Base-by-base conservation (phyloP, 2,329 filamentous ascomycete genomes). In the Cladophialophora yegresii region DNA sequence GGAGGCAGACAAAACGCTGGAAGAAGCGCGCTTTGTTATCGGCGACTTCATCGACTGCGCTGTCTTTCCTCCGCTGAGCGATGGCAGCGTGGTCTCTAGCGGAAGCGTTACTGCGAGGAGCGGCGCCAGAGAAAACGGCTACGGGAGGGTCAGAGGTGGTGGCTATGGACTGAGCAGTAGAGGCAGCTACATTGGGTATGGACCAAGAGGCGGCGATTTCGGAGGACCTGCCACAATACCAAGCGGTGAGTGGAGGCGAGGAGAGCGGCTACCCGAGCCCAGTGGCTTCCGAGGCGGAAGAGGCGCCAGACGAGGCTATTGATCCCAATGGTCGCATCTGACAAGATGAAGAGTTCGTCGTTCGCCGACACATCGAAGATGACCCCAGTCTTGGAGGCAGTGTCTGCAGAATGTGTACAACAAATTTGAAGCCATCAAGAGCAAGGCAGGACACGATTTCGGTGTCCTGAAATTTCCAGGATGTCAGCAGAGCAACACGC, bases 21-120 rank as follows among this genome's bases (percentile, higher is more conserved):
- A 82, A 43, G 91, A 96, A 60, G 87, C 85, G 36, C 85, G 89
- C 23, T 96, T 96, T 72, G 89, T 96, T 10, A 89, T 95, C 67
- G 93, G 93, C 0, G 93, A 98, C 76, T 96, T 90, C 73, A 83
- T 98, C 47, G 89, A 89, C 63, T 93, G 91, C 75, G 90, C 91
- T 4, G 87, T 96, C 65, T 80, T 93, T 62, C 88, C 91, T 49
- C 91, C 91, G 0, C 79, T 90, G 28, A 80, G 85, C 33, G 89
- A 93, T 74, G 92, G 92, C 0, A 85, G 85, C 33, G 87, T 43
- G 72, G 80, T 9, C 80, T 84, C n/a, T 80, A 83, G 12, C 79
- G 79, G 23, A 28, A 63, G 59, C 40, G 61, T 61, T 26, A 59
- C 58, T n/a, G 61, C 59, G 70, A 70, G 70, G 55, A 67, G 70